Conservation (phyloP, 139 green algal genomes). For the Ettlia oleoabundans region DNA sequence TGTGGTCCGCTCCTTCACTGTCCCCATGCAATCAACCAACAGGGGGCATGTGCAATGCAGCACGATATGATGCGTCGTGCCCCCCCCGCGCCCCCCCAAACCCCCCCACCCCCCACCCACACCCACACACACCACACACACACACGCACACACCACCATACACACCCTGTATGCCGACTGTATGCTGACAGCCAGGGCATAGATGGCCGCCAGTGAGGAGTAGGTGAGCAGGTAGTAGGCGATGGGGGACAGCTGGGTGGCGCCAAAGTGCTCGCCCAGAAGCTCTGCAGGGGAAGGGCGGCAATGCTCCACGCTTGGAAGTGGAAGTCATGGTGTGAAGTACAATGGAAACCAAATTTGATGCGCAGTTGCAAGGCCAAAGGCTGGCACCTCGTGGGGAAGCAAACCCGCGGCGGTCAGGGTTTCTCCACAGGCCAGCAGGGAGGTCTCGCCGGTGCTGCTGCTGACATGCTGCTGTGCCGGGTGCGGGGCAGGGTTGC, state of each 20-base stretch:
- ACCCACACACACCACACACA: neutral
- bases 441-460: no score
- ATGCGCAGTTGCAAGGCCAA: neutral
- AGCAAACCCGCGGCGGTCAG: no score
- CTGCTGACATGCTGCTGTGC: neutral
- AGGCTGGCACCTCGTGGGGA: no score
- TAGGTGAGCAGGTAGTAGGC: slow-evolving; percentile 34
- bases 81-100: no score
- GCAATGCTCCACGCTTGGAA: no score
- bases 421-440: no score
- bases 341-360: no score
- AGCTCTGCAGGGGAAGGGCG: slow-evolving; percentile 12
- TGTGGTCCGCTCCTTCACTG: no score
- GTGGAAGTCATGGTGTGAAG: no score
- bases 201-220: slow-evolving; percentile 16
- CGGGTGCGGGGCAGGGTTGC: neutral
- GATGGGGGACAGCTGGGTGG: neutral
- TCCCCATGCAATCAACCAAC: no score
- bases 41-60: no score
- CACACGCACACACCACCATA: neutral
- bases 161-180: slow-evolving; percentile 22
- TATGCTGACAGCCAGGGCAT: neutral
- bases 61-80: no score
- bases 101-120: neutral
- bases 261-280: slow-evolving; percentile 1